Evolutionary conservation across 179 eudicot species (phyloP), one percentile per base, ranked within the genome.

Genomic region (Kewa caespitosa): DNA sequence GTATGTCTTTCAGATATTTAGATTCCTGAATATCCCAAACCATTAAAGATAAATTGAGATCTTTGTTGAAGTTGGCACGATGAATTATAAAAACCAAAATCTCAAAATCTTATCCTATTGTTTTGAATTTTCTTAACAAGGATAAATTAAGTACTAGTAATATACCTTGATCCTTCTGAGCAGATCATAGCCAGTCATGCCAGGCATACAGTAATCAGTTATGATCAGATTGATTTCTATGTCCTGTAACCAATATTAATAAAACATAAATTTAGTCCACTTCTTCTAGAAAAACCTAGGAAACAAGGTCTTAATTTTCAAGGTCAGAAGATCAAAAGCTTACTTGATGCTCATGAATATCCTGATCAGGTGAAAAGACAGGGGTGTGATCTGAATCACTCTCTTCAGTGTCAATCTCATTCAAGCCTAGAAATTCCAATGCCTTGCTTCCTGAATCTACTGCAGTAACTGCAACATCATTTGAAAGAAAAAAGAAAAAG

Each of bases 171-270:
- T 78, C 69, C 72, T 84, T 69, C 70, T 81, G 9, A 84, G 82
- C 30, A 84, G 73, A 55, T 84, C 84, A 78, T 70, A 78, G 67
- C 86, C 86, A 12, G 84, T 84, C 72, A 84, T 65, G n/a, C 84
- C 86, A 50, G 86, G 86, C 86, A 84, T 84, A 37, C 79, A 81
- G 34, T 84, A 84, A 63, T 84, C 86, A 2, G 86, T 84, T 12
- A 84, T 84, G 34, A 84, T 84, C 78, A 84, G 34, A 74, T 84
- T 81, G 22, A 84, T 73, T 38, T 65, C 54, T 31, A 65, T 22
- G 11, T 72, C 83, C 83, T 80, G 72, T 11, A 31, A 59, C 22
- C 23, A 23, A 23, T 2, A 22, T 48, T 17, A 6, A 48, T 14
- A 48, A 48, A 1, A 48, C 15, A 14, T 48, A 48, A 5, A 48